phyloP scores from a whole-genome alignment of 2,329 filamentous ascomycete genomes.

The Aspergillus melleus region DNA sequence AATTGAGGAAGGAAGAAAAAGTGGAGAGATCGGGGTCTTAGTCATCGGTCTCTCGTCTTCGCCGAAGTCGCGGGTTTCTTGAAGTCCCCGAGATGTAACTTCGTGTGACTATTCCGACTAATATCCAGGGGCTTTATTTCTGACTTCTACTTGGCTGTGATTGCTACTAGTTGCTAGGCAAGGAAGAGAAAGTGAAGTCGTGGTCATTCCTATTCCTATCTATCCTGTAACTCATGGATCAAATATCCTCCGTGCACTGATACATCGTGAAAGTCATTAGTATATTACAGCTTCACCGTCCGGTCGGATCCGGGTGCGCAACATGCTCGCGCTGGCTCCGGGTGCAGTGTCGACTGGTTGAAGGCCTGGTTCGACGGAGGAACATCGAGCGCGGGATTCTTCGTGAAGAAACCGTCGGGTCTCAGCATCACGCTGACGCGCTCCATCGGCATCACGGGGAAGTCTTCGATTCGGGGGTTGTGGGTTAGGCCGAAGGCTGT shows the following conservation, averaged over 20 bases:
- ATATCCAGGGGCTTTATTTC: not conserved
- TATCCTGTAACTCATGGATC: not conserved
- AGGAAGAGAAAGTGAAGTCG: no score
- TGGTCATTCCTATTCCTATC: not conserved
- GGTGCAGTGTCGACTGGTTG: conserved; percentile 39
- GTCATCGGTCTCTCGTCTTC: no score
- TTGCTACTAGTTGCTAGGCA: no score
- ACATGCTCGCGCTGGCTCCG: conserved; percentile 25
- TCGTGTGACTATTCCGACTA: not conserved
- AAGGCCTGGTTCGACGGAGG: conserved; percentile 41
- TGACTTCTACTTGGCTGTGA: no score
- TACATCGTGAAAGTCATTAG: not conserved
- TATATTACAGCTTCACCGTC: conserved; percentile 27
- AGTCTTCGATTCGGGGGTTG: conserved; percentile 64
- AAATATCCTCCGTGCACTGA: not conserved
- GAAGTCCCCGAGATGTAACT: not conserved
- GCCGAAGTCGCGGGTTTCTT: no score
- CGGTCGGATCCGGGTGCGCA: conserved; percentile 12
- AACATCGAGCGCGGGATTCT: conserved; percentile 52
- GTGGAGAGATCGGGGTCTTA: no score
- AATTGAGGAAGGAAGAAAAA: no score
- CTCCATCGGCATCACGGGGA: conserved; percentile 67
- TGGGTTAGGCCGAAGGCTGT: conserved; percentile 59
- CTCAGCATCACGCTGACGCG: conserved; percentile 48
- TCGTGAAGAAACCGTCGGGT: conserved; percentile 53